A percentile compares a stretch with the other conserved stretches of the same genome.
These are phyloP conservation scores for Curvularia sp. DNA, from an alignment of 2,329 filamentous ascomycete genomes.

Conservation along the genomic window DNA sequence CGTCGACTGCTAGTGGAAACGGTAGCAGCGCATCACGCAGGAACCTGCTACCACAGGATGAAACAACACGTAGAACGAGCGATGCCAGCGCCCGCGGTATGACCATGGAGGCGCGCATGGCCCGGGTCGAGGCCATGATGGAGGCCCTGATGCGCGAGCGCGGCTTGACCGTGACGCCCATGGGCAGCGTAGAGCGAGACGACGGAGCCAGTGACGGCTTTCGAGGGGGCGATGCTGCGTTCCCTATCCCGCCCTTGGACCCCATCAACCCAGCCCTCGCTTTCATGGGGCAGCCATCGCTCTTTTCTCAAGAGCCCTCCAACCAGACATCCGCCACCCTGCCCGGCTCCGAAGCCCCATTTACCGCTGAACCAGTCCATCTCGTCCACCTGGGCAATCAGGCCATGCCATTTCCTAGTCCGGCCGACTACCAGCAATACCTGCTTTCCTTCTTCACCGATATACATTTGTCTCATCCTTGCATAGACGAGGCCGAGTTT, in stretches of 20 bases:
- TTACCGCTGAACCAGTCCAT: constrained; percentile 4
- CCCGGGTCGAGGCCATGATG: constrained; percentile 47
- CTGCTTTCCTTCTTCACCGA: constrained; percentile 39
- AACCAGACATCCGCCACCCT: constrained; percentile 14
- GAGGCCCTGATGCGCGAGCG: constrained; percentile 44
- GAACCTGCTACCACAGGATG: constrained; percentile 31
- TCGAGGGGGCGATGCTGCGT: constrained; percentile 20
- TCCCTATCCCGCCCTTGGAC: constrained; percentile 34
- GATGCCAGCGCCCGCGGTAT: constrained; percentile 36
- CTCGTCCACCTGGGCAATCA: constrained; percentile 30
- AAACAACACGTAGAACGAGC: constrained; percentile 34
- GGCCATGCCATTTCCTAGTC: constrained; percentile 31
- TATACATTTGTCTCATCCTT: constrained; percentile 37
- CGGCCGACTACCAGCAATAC: constrained; percentile 33
- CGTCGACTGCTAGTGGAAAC: constrained; percentile 15
- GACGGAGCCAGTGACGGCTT: constrained; percentile 27
- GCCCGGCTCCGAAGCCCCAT: neutral
- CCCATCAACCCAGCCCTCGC: constrained; percentile 33
- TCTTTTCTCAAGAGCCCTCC: constrained; percentile 22
- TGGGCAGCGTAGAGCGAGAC: constrained; percentile 40
- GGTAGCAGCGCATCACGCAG: constrained; percentile 26
- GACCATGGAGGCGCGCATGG: constrained; percentile 47
- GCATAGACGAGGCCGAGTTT: constrained; percentile 41
- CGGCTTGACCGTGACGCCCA: constrained; percentile 30
- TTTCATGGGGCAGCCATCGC: constrained; percentile 24